Percentiles rank a stretch among this genome's conserved stretches.
Conservation (phyloP, 2,329 filamentous ascomycete genomes). For the Ciborinia camelliae region DNA sequence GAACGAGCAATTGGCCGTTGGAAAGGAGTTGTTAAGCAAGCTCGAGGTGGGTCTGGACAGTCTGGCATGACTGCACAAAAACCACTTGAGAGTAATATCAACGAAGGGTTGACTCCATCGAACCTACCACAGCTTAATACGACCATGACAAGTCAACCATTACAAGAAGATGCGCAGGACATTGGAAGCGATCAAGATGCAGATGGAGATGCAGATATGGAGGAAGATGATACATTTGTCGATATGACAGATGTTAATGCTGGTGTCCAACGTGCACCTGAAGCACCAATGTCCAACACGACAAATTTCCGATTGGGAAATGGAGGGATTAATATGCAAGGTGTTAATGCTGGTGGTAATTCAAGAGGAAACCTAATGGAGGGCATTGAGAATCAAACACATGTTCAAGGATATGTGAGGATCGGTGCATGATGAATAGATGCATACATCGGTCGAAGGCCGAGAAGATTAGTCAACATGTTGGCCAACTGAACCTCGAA, state of each 20-base stretch:
- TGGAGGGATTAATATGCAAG: constrained; percentile 22
- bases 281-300: constrained; percentile 23
- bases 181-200: constrained; percentile 31
- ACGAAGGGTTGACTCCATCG: constrained; percentile 13
- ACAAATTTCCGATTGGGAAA: constrained; percentile 31
- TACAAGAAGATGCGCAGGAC: constrained; percentile 18
- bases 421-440: constrained; percentile 28
- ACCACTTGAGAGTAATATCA: constrained; percentile 39
- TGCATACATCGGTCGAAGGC: no score
- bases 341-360: constrained; percentile 19
- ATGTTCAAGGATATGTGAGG: constrained; percentile 31
- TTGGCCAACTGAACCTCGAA: background rate
- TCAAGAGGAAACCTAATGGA: constrained; percentile 24
- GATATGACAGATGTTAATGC: constrained; percentile 42
- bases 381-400: constrained; percentile 27
- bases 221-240: constrained; percentile 53
- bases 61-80: constrained; percentile 50
- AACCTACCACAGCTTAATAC: constrained; percentile 13
- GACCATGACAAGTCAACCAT: constrained; percentile 3
- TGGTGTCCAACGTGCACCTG: constrained; percentile 23
- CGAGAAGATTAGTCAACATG: background rate
- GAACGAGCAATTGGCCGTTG: constrained; percentile 57
- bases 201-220: constrained; percentile 44
- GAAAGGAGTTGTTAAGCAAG: constrained; percentile 57
- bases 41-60: constrained; percentile 38